Base-by-base conservation (phyloP, 1,284 basidiomycete genomes). In the Microbotryum violaceum region DNA sequence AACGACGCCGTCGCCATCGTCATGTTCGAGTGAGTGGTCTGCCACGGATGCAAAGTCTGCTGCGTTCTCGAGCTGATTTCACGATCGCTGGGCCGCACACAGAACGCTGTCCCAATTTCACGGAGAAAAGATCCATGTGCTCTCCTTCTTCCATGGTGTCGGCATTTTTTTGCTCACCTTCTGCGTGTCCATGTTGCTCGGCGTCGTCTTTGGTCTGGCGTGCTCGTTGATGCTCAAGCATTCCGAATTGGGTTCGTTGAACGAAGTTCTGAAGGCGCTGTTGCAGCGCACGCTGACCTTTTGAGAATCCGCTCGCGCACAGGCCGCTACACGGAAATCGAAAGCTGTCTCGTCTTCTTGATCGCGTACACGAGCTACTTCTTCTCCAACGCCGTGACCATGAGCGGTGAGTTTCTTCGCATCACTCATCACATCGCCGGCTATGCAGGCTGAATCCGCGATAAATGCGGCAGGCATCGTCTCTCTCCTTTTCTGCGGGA, bases 1-100 rank as follows among this genome's bases (percentile, higher is more conserved):
- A 98, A 99, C 77, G 94, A 99, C 81, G 94, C 94, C 31, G 94
- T 99, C 71, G 92, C 91, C 80, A 98, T 98, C 79, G 94, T 98
- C 77, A 96, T 99, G 90, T 98, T 97, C 77, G 94, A 99, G 90
- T 94, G 74, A 81, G 90, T 87, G 27, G 6, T 33, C 16, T 23
- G 29, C 10, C 18, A 42, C 42, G 9, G 31, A 52, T 4, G 18
- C 20, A 33, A 21, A 56, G 48, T 64, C 52, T 54, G n/a, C 56
- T 42, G n/a, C 5, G 51, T 33, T 47, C 55, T 29, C 14, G 1
- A 49, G 29, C 37, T 52, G 23, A 42, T 49, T 33, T 23, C 27
- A 33, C 50, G 12, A 21, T 33, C 31, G 31, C 9, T 23, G n/a
- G 27, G 23, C 21, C 20, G 59, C n/a, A 63, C 46, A 18, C 67